Evolutionary conservation across 139 green algal species (phyloP).

Genomic region (Volvox reticuliferus): DNA sequence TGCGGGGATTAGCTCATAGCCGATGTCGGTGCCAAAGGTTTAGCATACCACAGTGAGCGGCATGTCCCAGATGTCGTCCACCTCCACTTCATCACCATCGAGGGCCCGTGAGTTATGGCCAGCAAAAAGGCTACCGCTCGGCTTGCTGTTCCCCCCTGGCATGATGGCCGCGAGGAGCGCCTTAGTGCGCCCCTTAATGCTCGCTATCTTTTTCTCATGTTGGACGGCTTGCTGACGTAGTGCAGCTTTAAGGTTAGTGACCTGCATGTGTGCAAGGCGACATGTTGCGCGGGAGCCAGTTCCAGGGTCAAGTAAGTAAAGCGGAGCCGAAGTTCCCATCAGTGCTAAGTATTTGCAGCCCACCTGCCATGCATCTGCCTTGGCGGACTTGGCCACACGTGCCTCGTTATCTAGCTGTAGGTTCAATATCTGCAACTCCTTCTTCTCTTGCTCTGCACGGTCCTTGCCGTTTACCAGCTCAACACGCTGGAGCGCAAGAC

Average conservation of each 20-base stretch:
- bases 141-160: neutral
- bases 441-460: neutral
- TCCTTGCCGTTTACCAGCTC: slow-evolving; percentile 9
- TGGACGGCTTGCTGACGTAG: slow-evolving; percentile 15
- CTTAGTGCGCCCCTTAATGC: slow-evolving; percentile 41
- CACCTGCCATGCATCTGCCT: slow-evolving; percentile 27
- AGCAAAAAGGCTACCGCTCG: neutral
- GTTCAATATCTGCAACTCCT: neutral
- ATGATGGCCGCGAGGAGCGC: slow-evolving; percentile 30
- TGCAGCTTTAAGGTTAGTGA: slow-evolving; percentile 21
- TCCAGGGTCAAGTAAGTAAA: too few species aligned
- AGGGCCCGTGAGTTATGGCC: neutral
- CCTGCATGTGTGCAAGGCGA: neutral
- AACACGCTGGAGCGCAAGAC: slow-evolving; percentile 18
- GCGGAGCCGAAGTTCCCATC: neutral
- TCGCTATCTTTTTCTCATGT: slow-evolving; percentile 16
- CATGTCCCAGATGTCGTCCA: slow-evolving; percentile 31
- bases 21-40: too few species aligned
- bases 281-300: neutral
- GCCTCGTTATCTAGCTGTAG: neutral
- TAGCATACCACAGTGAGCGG: neutral
- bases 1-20: too few species aligned
- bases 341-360: neutral
- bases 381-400: neutral
- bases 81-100: neutral